Base-by-base conservation (phyloP, 805 yeast genomes). In the Kazachstania psychrophila region DNA sequence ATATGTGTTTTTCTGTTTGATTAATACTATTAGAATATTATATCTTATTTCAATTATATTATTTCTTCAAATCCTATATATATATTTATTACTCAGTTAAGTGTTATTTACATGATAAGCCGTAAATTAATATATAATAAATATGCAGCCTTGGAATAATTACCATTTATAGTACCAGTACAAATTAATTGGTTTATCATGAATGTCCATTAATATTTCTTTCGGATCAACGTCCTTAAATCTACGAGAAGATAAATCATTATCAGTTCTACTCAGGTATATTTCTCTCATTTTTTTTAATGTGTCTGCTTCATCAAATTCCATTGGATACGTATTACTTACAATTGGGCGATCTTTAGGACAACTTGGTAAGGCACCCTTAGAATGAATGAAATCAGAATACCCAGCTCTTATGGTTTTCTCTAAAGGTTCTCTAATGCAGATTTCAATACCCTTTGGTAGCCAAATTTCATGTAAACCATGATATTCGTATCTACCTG, bases 401-500 rank as follows among this genome's bases (percentile, higher is more conserved):
- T 60, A 47, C 2, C 45, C 41, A 4, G 31, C 20, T 6, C 40
- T 37, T n/a, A 56, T 51, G 3, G 47, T 35, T 11, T 45, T 40
- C 14, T 47, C 64, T 23, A 75, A 57, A 0, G 80, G 77, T 43
- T 68, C 72, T 27, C 88, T 56, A 1, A 77, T 61, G 23, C 73
- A 62, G 0, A 76, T 70, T 2, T 67, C 66, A 5, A 77, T 55
- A 1, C 78, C 80, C 20, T 58, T 52, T 0, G 85, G 85, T 3
- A 76, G 67, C 66, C 69, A 72, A 1, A 73, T 54, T 51, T 72
- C 73, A 40, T 64, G 66, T 4, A 67, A 39, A 0, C 64, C 66
- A 16, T 45, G 51, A 22, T 42, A 60, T 5, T 34, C 22, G 34
- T 59, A 62, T 9, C 43, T 49, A 10, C 85, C 81, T 0, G 83